These are phyloP conservation scores for Rhizopus sp. DNA, from an alignment of 371 early-diverging fungal species.

Conservation along the genomic window DNA sequence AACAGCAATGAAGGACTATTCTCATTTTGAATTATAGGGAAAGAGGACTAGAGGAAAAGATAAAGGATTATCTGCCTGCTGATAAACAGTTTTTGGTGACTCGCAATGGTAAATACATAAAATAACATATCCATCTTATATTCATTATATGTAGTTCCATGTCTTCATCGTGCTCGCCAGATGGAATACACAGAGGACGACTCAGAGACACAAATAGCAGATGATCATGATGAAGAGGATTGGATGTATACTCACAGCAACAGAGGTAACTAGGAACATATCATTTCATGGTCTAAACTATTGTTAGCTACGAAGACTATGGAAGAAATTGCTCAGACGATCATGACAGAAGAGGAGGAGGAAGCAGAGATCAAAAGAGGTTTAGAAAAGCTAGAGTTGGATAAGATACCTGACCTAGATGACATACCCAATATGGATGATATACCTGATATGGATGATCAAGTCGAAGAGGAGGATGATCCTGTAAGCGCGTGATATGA, in stretches of 20 bases:
- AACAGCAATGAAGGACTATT: background rate
- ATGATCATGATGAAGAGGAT: slow-evolving; percentile 65
- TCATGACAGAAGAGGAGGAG: slow-evolving; percentile 61
- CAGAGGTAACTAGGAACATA: slow-evolving; percentile 22
- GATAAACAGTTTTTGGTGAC: slow-evolving; percentile 97
- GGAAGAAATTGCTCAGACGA: slow-evolving; percentile 70
- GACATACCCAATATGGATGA: slow-evolving; percentile 97
- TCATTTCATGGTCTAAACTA: background rate
- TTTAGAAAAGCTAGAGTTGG: slow-evolving; percentile 37
- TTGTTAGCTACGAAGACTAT: slow-evolving; percentile 48
- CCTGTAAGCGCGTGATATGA: slow-evolving; percentile 16
- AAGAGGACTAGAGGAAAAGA: slow-evolving; percentile 79
- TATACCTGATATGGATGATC: slow-evolving; percentile 54
- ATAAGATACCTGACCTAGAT: slow-evolving; percentile 72
- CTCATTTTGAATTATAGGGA: slow-evolving; percentile 56
- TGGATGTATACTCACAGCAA: slow-evolving; percentile 87
- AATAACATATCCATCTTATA: background rate
- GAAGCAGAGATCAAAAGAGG: slow-evolving; percentile 33
- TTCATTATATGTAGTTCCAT: slow-evolving; percentile 67
- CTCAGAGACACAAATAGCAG: slow-evolving; percentile 51
- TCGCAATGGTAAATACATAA: slow-evolving; percentile 71
- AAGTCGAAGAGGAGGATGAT: slow-evolving; percentile 65
- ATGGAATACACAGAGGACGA: slow-evolving; percentile 79
- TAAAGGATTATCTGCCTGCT: slow-evolving; percentile 85
- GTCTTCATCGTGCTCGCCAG: slow-evolving; percentile 85